These are phyloP conservation scores for Linum trigynum DNA, from an alignment of 345 rosid genomes.

Conservation along the genomic window DNA sequence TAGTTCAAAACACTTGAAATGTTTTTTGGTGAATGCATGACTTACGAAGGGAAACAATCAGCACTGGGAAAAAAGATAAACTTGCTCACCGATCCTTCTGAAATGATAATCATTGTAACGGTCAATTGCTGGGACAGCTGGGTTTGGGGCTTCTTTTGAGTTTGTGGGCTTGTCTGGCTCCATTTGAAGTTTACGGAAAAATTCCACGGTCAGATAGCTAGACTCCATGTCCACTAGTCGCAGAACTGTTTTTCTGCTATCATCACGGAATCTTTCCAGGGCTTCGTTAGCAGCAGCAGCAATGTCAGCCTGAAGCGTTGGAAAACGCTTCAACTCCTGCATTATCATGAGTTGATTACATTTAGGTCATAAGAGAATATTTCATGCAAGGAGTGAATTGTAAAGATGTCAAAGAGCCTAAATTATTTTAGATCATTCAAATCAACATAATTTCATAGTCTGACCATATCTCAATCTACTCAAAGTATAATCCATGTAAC, in stretches of 20 bases:
- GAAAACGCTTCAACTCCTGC: slow-evolving; percentile 92
- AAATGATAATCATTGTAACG: slow-evolving; percentile 70
- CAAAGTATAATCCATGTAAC: not conserved
- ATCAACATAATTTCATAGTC: too few species aligned
- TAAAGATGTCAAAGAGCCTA: not conserved
- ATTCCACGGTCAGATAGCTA: slow-evolving; percentile 90
- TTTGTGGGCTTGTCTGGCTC: slow-evolving; percentile 59
- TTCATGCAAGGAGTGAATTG: not conserved
- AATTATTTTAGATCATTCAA: too few species aligned
- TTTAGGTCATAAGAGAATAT: not conserved
- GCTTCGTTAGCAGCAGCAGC: slow-evolving; percentile 94
- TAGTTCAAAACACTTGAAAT: not conserved
- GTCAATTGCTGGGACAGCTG: slow-evolving; percentile 42
- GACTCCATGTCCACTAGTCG: slow-evolving; percentile 97
- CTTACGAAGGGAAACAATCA: not conserved
- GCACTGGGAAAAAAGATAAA: not conserved
- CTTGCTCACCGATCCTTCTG: slow-evolving; percentile 62
- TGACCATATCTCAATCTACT: too few species aligned
- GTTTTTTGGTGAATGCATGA: not conserved
- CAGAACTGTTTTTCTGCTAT: slow-evolving; percentile 75
- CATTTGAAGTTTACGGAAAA: slow-evolving; percentile 81
- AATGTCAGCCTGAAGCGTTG: slow-evolving; percentile 75
- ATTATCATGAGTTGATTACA: slow-evolving; percentile 1
- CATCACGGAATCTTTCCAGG: slow-evolving; percentile 86
- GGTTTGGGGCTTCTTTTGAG: slow-evolving; percentile 32